Percentiles rank a stretch among this genome's conserved stretches.
Evolutionary conservation across 768 basidiomycete species (phyloP).

Genomic region (Auriscalpium microsporum): DNA sequence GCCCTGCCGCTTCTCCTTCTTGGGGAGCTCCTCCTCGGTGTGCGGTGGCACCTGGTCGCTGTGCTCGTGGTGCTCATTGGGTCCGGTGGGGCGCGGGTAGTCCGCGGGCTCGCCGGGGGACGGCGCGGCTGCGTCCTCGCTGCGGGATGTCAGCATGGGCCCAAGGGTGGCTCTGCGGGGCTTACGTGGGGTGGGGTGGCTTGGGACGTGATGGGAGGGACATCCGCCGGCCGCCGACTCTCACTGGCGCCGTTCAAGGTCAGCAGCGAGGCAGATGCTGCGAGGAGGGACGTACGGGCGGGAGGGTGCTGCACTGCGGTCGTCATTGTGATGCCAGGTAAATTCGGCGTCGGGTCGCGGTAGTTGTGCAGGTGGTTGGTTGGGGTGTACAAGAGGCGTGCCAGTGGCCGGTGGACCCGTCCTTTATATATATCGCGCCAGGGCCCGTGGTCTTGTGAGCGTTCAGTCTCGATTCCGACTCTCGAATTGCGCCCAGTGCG

Average conservation of each 20-base stretch:
- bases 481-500: neutral
- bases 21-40: slow-evolving; percentile 8
- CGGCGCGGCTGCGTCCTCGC: slow-evolving; percentile 1
- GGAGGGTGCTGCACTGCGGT: slow-evolving; percentile 7
- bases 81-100: slow-evolving; percentile 13
- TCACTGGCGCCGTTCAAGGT: neutral
- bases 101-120: slow-evolving; percentile 14
- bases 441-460: neutral
- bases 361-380: neutral
- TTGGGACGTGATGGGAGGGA: slow-evolving; percentile 12
- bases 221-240: slow-evolving; percentile 14
- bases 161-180: neutral
- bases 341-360: neutral
- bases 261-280: neutral
- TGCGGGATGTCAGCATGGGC: neutral
- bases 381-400: neutral
- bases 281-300: slow-evolving; percentile 7
- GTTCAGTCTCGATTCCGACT: neutral
- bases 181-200: slow-evolving; percentile 4
- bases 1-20: slow-evolving; percentile 10
- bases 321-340: neutral
- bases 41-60: slow-evolving; percentile 1
- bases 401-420: neutral
- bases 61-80: slow-evolving; percentile 6
- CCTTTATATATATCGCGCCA: neutral